Conservation (phyloP, 2,329 filamentous ascomycete genomes). For the Alternaria brassicicola region DNA sequence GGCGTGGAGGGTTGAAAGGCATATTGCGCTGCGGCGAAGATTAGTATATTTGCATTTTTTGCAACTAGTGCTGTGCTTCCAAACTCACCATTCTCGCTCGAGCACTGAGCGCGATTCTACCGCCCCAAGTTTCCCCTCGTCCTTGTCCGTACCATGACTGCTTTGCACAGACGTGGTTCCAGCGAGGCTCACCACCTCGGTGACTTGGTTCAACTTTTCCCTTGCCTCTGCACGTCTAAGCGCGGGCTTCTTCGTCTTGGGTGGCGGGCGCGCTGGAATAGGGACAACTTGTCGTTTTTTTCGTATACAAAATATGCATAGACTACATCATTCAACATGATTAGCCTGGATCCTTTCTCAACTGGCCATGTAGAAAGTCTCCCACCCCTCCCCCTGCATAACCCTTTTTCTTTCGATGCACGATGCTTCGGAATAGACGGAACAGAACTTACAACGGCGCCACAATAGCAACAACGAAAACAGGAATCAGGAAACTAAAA, state of each 20-base stretch:
- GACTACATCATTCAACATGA: constrained; percentile 7
- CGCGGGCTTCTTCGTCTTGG: constrained; percentile 24
- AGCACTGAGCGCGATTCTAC: constrained; percentile 24
- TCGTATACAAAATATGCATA: constrained; percentile 32
- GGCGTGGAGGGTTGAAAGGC: constrained; percentile 36
- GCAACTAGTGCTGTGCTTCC: not conserved
- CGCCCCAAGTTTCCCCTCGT: not conserved
- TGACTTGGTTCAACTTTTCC: constrained; percentile 29
- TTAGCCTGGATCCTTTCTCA: not conserved
- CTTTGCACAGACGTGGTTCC: not conserved
- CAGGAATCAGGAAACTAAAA: constrained; percentile 37
- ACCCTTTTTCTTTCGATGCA: not conserved
- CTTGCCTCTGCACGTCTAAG: constrained; percentile 30
- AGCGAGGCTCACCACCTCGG: constrained; percentile 20
- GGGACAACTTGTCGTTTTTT: constrained; percentile 17
- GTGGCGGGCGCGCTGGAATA: not conserved
- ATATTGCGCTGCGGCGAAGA: constrained; percentile 34
- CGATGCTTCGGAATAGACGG: not conserved
- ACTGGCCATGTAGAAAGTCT: not conserved
- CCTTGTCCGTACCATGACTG: not conserved
- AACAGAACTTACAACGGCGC: constrained; percentile 35
- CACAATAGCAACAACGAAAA: constrained; percentile 37
- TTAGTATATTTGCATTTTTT: constrained; percentile 2
- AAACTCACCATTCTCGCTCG: constrained; percentile 38
- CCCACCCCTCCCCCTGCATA: not conserved